These are phyloP conservation scores for Cardiospermum halicacabum DNA, from an alignment of 345 rosid genomes.

Conservation along the genomic window DNA sequence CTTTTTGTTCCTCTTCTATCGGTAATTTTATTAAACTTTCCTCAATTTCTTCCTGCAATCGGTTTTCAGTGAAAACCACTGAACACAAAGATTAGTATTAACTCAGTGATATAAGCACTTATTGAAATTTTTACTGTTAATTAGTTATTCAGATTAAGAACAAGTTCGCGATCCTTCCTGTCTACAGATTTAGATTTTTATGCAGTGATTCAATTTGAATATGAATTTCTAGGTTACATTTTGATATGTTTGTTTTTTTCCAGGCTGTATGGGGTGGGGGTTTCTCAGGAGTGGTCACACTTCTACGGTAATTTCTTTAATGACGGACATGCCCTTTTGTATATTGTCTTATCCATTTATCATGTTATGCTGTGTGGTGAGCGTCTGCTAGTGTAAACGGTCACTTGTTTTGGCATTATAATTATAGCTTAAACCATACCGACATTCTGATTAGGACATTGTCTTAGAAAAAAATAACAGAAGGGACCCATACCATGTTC, in stretches of 20 bases:
- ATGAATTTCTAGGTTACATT: not conserved
- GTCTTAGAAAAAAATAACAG: not conserved
- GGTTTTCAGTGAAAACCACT: no score
- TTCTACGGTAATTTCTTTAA: slow-evolving; percentile 48
- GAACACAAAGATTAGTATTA: no score
- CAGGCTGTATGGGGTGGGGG: slow-evolving; percentile 70
- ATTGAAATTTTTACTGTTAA: no score
- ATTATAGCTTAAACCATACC: not conserved
- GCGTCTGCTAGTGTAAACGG: not conserved
- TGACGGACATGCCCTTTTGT: slow-evolving; percentile 4
- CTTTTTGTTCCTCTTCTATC: slow-evolving; percentile 52
- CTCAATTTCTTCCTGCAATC: not conserved
- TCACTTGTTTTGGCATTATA: not conserved
- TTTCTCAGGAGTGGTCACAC: slow-evolving; percentile 60
- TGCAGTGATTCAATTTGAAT: no score
- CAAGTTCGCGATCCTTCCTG: no score
- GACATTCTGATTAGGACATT: no score
- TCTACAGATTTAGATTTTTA: no score
- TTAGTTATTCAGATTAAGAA: no score
- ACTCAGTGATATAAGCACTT: no score
- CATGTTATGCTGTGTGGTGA: not conserved
- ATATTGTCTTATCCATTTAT: not conserved
- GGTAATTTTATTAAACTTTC: slow-evolving; percentile 30
- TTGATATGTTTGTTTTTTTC: slow-evolving; percentile 15
- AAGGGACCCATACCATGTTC: not conserved